These are phyloP conservation scores for Myxozyma sirexii DNA, from an alignment of 805 yeast species.

Conservation along the genomic window DNA sequence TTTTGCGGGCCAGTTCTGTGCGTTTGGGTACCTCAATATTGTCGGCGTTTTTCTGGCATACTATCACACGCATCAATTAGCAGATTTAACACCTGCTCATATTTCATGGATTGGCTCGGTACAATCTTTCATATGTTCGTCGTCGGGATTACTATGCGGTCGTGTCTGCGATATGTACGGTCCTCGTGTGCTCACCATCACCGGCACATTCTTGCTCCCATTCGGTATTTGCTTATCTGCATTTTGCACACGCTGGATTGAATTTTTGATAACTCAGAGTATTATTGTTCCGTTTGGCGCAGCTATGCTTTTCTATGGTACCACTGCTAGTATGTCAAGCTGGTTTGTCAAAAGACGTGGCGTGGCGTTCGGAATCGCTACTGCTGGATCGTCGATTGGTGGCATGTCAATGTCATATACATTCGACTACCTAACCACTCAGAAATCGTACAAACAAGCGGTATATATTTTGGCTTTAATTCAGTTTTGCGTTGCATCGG, in stretches of 20 bases:
- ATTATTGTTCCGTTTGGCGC: constrained; percentile 4
- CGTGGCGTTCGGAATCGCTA: constrained; percentile 51
- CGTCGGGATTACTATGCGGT: constrained; percentile 16
- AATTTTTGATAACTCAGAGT: constrained; percentile 3
- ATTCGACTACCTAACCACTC: constrained; percentile 41
- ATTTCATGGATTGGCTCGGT: constrained; percentile 25
- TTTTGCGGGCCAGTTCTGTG: constrained; percentile 57
- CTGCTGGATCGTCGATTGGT: constrained; percentile 56
- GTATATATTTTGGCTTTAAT: background rate
- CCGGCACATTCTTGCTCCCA: constrained; percentile 10
- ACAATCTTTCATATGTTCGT: constrained; percentile 14
- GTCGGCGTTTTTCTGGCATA: constrained; percentile 23
- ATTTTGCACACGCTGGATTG: background rate
- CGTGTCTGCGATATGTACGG: constrained; percentile 25
- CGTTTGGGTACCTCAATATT: constrained; percentile 55
- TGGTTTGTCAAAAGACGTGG: constrained; percentile 51
- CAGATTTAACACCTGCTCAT: constrained; percentile 9
- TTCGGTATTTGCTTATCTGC: constrained; percentile 2
- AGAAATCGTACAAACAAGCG: background rate
- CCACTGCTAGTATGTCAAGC: constrained; percentile 40
- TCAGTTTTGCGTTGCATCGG: background rate
- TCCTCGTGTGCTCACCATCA: constrained; percentile 15
- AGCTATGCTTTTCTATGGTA: constrained; percentile 8
- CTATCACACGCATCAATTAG: constrained; percentile 23
- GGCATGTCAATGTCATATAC: constrained; percentile 53